Evolutionary conservation across 192 early-diverging fungal genomes (phyloP), one percentile per base, ranked within the genome.

Genomic region (Geranomyces variabilis): DNA sequence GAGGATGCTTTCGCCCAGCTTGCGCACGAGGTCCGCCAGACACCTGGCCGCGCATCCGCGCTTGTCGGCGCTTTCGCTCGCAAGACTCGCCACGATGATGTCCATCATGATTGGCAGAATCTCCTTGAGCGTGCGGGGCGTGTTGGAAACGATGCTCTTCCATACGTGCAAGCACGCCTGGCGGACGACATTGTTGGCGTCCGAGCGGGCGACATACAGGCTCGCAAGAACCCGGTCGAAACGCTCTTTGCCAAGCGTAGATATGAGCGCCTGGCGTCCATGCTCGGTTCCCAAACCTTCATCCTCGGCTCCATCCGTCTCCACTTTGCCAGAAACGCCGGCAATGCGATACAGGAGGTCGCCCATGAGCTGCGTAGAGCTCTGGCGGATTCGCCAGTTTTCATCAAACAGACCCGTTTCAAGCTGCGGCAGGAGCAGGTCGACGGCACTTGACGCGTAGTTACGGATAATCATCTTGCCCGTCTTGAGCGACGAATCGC

Each of bases 351-450:
- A 95, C 34, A 99, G 77, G 29, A 99, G 80, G 78, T 98, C 96
- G 41, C 96, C 96, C 74, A 98, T 89, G 47, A 99, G 84, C 80
- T 97, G 94, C 1, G 97, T 88, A 29, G 93, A 95, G 44, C 90
- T 94, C 66, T 93, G 93, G 17, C 97, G 91, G 78, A 98, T 99
- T 62, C 96, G 91, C 96, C 96, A 99, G 77, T 92, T 91, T 48
- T 87, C 91, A 75, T 98, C 89, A 46, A 94, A 94, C 77, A 99
- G 67, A 43, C 93, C 96, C 41, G 80, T 83, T 67, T 97, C 93
- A 30, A 99, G 79, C 75, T 95, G 93, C 15, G 96, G 96, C 48
- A 99, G 83, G 53, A 99, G 78, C 49, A 94, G 68, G 67, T 98
- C 93, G 21, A 97, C 86, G 59, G 96, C 90, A 66, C 88, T 89